phyloP scores from a whole-genome alignment of 495 filamentous ascomycete genomes.

The Neurospora hispaniola region DNA sequence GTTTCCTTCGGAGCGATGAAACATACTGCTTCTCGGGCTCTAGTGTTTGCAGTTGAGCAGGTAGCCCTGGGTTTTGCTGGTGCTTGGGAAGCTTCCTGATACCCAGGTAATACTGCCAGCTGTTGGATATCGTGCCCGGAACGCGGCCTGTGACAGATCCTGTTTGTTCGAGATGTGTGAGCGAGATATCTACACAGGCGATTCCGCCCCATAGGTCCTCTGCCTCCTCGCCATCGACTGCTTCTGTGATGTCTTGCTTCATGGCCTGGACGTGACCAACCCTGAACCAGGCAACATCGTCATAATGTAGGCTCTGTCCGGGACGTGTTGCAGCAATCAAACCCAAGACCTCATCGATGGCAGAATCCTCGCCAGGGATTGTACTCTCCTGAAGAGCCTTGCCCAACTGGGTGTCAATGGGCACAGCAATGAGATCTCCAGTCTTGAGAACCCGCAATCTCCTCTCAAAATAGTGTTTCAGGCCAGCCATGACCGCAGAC shows the following conservation, averaged over 20 bases:
- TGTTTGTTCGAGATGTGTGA: constrained; percentile 78
- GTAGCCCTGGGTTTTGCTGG: constrained; percentile 16
- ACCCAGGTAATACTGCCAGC: constrained; percentile 82
- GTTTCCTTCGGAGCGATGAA: constrained; percentile 58
- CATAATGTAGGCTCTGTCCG: constrained; percentile 26
- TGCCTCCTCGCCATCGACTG: constrained; percentile 34
- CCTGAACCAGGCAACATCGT: constrained; percentile 81
- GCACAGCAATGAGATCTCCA: constrained; percentile 79
- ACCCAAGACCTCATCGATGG: constrained; percentile 51
- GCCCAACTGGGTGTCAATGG: constrained; percentile 73
- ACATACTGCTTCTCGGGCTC: constrained; percentile 37
- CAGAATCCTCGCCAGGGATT: constrained; percentile 44
- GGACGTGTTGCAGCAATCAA: constrained; percentile 28
- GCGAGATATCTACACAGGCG: constrained; percentile 68
- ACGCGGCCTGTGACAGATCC: constrained; percentile 70
- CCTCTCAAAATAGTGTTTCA: constrained; percentile 79
- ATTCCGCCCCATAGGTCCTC: constrained; percentile 74
- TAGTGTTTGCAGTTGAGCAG: constrained; percentile 33
- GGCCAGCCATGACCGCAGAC: constrained; percentile 65
- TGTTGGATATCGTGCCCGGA: constrained; percentile 59
- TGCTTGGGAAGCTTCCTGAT: constrained; percentile 44
- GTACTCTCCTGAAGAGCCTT: constrained; percentile 57
- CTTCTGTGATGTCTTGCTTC: constrained; percentile 39
- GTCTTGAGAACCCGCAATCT: constrained; percentile 67
- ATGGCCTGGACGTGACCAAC: constrained; percentile 58